phyloP scores from a whole-genome alignment of 2,329 filamentous ascomycete species.

The Domatiomyces globalis region DNA sequence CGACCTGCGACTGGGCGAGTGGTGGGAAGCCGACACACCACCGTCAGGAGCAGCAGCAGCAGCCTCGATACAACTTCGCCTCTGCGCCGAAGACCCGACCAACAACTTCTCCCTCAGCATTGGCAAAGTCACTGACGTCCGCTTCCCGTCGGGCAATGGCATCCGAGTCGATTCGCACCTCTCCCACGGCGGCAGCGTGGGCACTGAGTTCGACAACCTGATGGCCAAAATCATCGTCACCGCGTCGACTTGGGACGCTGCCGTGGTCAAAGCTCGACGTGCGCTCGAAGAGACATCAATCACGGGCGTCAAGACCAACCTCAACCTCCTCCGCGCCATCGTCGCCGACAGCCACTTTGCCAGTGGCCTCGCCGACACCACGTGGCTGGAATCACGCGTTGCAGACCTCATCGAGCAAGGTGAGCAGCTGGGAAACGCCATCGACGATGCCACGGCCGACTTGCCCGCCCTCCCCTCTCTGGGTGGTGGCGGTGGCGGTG shows the following conservation, averaged over 20 bases:
- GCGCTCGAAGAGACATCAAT: conserved; percentile 43
- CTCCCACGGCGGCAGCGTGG: conserved; percentile 33
- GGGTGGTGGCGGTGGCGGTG: not conserved
- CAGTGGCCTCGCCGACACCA: conserved; percentile 37
- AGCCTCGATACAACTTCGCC: conserved; percentile 41
- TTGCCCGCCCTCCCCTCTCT: conserved; percentile 20
- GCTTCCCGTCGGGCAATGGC: conserved; percentile 44
- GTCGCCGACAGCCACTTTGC: conserved; percentile 38
- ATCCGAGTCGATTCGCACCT: conserved; percentile 44
- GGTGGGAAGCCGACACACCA: conserved; percentile 21
- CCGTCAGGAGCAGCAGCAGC: conserved; percentile 20
- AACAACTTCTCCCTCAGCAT: conserved; percentile 44
- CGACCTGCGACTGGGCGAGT: conserved; percentile 23
- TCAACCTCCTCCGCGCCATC: conserved; percentile 41
- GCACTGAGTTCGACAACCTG: conserved; percentile 45
- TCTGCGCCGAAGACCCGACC: conserved; percentile 43
- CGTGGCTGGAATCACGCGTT: conserved; percentile 43
- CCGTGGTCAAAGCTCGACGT: conserved; percentile 39
- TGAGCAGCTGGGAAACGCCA: conserved; percentile 19
- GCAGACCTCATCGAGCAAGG: conserved; percentile 26
- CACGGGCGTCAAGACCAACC: conserved; percentile 45
- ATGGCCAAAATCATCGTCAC: conserved; percentile 47
- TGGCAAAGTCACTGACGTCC: conserved; percentile 42
- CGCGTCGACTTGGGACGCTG: conserved; percentile 38
- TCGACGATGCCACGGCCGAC: conserved; percentile 9